These are phyloP conservation scores for Ilyonectria mors-panacis DNA, from an alignment of 2,329 filamentous ascomycete genomes.

Conservation along the genomic window DNA sequence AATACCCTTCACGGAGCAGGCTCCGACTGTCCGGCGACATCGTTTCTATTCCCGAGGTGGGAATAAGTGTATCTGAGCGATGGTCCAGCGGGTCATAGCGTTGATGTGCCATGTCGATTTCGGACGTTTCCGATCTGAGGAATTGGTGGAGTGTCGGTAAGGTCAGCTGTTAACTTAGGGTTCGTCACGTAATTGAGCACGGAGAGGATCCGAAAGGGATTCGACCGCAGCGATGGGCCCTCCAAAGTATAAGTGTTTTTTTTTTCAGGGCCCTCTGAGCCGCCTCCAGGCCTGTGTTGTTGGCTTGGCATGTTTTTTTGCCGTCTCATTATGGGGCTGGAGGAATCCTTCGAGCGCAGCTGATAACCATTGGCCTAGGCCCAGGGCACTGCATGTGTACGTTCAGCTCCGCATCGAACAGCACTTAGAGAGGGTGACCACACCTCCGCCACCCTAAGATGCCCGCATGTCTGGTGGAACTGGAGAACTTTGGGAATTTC, in stretches of 20 bases:
- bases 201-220: too few relatives aligned
- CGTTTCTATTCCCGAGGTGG: background rate
- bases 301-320: background rate
- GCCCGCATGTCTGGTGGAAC: too few relatives aligned
- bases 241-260: background rate
- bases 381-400: too few relatives aligned
- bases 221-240: background rate
- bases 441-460: too few relatives aligned
- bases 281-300: background rate
- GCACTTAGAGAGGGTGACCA: too few relatives aligned
- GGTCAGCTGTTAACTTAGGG: background rate
- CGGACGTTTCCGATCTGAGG: background rate
- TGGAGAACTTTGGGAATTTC: too few relatives aligned
- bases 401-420: too few relatives aligned
- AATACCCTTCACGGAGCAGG: background rate
- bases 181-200: background rate
- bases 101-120: background rate
- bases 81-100: background rate
- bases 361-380: too few relatives aligned
- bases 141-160: background rate
- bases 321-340: background rate
- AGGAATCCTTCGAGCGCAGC: background rate
- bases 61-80: background rate
- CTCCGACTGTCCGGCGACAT: background rate
- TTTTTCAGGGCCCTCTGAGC: background rate